Base-by-base conservation (phyloP, 2,329 filamentous ascomycete genomes). In the Pseudocercospora fijiensis region DNA sequence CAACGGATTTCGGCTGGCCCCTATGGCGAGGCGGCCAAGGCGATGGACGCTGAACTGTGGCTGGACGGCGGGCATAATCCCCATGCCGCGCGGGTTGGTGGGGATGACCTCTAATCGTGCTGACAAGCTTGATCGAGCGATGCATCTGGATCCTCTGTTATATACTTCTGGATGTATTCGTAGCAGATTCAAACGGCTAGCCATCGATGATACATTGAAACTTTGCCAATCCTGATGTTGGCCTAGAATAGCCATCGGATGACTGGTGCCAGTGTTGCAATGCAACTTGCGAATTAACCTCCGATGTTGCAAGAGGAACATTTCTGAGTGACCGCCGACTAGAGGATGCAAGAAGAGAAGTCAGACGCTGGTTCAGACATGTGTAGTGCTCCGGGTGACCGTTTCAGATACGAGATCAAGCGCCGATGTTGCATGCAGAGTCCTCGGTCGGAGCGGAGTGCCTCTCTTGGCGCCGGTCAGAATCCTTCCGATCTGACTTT, bases 361-460 rank as follows among this genome's bases (percentile, higher is more conserved):
- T 16, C 16, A 53, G 26, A 53, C 10, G 49, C 16, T 30, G 26
- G 49, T 53, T 28, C 22, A 53, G 16, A 24, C 49, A 28, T 53
- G 24, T 53, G 49, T 28, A 30, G 49, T 53, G 26, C 24, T 53
- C 26, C 28, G 49, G 49, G 49, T 26, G 16, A 30, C 49, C 49
- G 26, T 30, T 53, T 53, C 49, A 52, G 49, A 27, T 52, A 16
- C 16, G 49, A 24, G 28, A 28, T 16, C 28, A 13, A 41, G 55
- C 55, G 55, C 55, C 55, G 55, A 57, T 45, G 55, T 57, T 45
- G 26, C 55, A 57, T 57, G 30, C 33, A 43, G 55, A 57, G 45
- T 41, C 37, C 16, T 41, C 37, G 20, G 53, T 51, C 57, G 57
- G 57, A 45, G 57, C 57, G 28, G 37, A 56, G 8, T 58, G 41